Conservation (phyloP, 2,329 filamentous ascomycete species). For the Nothopassalora personata region DNA sequence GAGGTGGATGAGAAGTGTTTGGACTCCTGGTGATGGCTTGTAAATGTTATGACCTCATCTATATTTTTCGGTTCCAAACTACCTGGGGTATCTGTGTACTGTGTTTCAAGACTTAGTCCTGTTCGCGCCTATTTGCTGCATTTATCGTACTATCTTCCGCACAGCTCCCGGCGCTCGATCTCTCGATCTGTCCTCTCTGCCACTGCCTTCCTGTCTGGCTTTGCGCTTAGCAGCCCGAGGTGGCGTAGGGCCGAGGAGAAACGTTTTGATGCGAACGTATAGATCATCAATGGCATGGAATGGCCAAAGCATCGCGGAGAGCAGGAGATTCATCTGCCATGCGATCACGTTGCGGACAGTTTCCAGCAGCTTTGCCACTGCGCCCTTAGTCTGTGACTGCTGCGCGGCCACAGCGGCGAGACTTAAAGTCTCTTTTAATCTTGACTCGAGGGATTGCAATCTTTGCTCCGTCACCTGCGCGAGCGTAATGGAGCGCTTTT, state of each 20-base stretch:
- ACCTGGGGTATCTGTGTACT: not conserved
- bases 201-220: not conserved
- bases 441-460: constrained; percentile 64
- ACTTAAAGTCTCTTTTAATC: constrained; percentile 70
- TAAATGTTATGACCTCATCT: constrained; percentile 5
- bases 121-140: no score
- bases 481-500: constrained; percentile 76
- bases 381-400: constrained; percentile 25
- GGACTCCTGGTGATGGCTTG: constrained; percentile 34
- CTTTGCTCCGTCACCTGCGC: constrained; percentile 71
- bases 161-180: not conserved
- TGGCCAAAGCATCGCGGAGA: not conserved
- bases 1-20: constrained; percentile 35
- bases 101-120: not conserved
- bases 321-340: constrained; percentile 17
- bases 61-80: not conserved
- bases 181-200: not conserved
- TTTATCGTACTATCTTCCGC: not conserved
- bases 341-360: constrained; percentile 12
- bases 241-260: constrained; percentile 3
- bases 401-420: constrained; percentile 70
- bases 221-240: constrained; percentile 6
- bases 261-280: not conserved
- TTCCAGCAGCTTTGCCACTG: constrained; percentile 18
- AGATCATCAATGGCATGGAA: constrained; percentile 4